Conservation (phyloP, 305 asterid species). For the Andrographis paniculata region DNA sequence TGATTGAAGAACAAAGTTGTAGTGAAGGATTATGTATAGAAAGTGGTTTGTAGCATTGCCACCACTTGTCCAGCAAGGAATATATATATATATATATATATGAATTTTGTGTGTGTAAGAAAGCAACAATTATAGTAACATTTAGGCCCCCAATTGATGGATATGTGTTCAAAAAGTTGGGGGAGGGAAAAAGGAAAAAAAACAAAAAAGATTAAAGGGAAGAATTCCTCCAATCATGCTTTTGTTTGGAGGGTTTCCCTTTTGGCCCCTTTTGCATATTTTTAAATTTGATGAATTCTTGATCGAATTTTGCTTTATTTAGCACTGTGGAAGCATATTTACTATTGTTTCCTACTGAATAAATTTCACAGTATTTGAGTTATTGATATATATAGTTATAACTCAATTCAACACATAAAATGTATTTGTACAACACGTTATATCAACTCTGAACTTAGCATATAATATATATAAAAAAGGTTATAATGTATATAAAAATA, state of each 20-base stretch:
- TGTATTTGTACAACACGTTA: too few relatives aligned
- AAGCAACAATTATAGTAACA: conserved; percentile 7
- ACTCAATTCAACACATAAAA: too few relatives aligned
- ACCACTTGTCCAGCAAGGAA: conserved; percentile 55
- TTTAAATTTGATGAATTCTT: conserved; percentile 17
- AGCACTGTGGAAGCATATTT: too few relatives aligned
- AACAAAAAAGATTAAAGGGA: not conserved
- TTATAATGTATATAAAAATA: too few relatives aligned
- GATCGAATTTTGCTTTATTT: too few relatives aligned
- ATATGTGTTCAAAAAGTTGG: conserved; percentile 23
- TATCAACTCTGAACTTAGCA: too few relatives aligned
- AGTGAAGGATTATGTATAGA: conserved; percentile 29
- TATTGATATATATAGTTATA: too few relatives aligned
- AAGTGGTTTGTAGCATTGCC: conserved; percentile 47
- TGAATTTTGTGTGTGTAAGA: too few relatives aligned
- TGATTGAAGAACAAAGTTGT: conserved; percentile 16
- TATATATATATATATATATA: too few relatives aligned
- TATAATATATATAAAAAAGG: too few relatives aligned
- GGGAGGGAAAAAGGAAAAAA: conserved; percentile 18
- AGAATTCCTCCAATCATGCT: conserved; percentile 45
- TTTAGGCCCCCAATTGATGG: conserved; percentile 5
- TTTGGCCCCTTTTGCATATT: conserved; percentile 22
- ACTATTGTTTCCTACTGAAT: too few relatives aligned
- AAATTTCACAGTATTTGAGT: too few relatives aligned
- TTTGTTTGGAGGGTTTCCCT: conserved; percentile 25